A percentile compares a stretch with the other conserved stretches of the same genome.
Evolutionary conservation across 768 basidiomycete genomes (phyloP).

Genomic region (Melanogaster broomeanus): DNA sequence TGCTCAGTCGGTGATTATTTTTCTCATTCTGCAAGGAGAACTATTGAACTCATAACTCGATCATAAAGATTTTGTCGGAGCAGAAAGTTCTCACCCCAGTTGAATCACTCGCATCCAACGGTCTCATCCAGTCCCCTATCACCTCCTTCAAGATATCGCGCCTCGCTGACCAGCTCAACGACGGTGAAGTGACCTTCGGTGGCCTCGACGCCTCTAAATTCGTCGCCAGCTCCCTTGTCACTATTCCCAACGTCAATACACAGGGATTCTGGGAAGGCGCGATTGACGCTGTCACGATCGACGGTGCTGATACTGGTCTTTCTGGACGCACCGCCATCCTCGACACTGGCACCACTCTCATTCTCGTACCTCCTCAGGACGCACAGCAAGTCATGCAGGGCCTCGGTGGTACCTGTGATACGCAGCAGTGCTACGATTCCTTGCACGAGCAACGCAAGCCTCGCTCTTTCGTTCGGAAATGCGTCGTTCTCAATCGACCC

Average conservation of each 20-base stretch:
- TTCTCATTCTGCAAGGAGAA: constrained; percentile 8
- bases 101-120: constrained; percentile 61
- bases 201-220: constrained; percentile 74
- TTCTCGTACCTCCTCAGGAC: constrained; percentile 46
- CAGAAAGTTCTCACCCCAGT: constrained; percentile 68
- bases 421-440: constrained; percentile 61
- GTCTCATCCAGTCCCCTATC: constrained; percentile 62
- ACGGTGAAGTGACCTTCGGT: constrained; percentile 84
- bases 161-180: constrained; percentile 58
- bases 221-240: constrained; percentile 55
- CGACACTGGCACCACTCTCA: constrained; percentile 50
- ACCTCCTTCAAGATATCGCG: constrained; percentile 83
- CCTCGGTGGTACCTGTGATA: constrained; percentile 53
- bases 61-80: constrained; percentile 55
- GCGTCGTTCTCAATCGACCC: constrained; percentile 62
- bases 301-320: constrained; percentile 54
- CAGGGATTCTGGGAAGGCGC: constrained; percentile 82
- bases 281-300: constrained; percentile 58
- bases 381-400: constrained; percentile 59
- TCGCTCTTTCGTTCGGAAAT: constrained; percentile 63
- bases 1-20: constrained; percentile 59
- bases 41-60: background rate
- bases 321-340: constrained; percentile 69
- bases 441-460: constrained; percentile 54
- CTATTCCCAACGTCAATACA: constrained; percentile 60